Evolutionary conservation across 768 basidiomycete genomes (phyloP), one percentile per base, ranked within the genome.

Genomic region (Calocybe gangraenosa): DNA sequence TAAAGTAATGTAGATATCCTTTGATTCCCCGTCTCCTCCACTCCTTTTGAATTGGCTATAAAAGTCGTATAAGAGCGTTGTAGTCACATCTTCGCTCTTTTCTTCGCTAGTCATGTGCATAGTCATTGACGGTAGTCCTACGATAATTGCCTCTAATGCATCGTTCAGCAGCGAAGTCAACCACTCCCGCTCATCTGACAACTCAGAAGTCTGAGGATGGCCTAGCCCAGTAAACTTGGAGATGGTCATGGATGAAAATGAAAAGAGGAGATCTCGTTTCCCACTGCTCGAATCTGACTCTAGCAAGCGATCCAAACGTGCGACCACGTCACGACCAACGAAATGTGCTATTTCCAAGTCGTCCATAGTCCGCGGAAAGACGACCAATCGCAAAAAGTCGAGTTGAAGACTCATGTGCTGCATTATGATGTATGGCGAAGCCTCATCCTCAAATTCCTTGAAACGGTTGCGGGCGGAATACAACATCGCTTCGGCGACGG

Each of bases 401-500:
- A 92, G 71, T 22, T 74, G 76, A 38, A 93, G 75, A 50, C 79
- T 81, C 75, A 93, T 82, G 47, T 81, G 77, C 58, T 91, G 87
- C 40, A 73, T 69, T 49, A 93, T 78, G 13, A 76, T 65, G 50
- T 83, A 82, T 4, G 76, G 75, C 7, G 86, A 61, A 1, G 68
- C 75, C 7, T 67, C 63, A 28, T 28, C 25, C 46, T 84, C 85
- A 11, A 74, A 71, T 63, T 88, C 87, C 52, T 78, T 82, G 62
- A 90, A 78, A 17, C 81, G 78, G 34, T 69, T 80, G 33, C 81
- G 76, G 20, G 90, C 86, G 0, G 87, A 86, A 44, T 76, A 70
- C 31, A 92, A 62, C 80, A 92, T 87, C 22, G 89, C 87, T 50
- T 87, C 81, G 1, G 91, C 90, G n/a, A 92, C 88, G 10, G 85